Base-by-base conservation (phyloP, 495 filamentous ascomycete genomes). In the Hypomontagnella monticulosa region DNA sequence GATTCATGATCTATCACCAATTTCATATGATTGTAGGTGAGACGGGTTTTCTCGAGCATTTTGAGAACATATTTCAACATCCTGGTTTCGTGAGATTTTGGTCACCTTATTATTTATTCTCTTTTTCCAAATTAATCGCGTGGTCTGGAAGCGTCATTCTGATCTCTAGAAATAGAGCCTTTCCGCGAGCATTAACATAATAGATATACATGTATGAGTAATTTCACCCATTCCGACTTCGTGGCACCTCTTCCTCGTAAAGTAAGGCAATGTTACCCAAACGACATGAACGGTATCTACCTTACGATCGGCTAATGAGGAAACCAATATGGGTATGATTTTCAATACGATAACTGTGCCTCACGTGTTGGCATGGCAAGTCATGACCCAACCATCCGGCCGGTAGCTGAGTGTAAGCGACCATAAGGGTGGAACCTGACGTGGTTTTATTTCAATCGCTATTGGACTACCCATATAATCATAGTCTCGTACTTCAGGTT, bases 291-390 rank as follows among this genome's bases (percentile, higher is more conserved):
- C 47, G 2, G 15, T 32, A 23, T 8, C 15, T 20, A 27, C 32
- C 18, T 60, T 14, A 50, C 54, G 41, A 56, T 54, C 20, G 49
- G 36, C 40, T 19, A 54, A 44, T 34, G 33, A 23, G 6, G 40
- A 38, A 51, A 46, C 51, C 51, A 40, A 52, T n/a, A 12, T 32
- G 34, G 56, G 56, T 23, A 56, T 36, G 63, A 66, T 61, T 50
- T 55, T 66, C 56, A 50, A 60, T 50, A 16, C 41, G 30, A 37
- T 18, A 33, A 30, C 48, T 19, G 12, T 42, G 62, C 54, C 23
- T 27, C 23, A 27, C 23, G 23, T 61, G 48, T 20, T 66, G 48
- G 27, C 47, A 57, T 53, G 62, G 62, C 62, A 59, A 59, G 36
- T 49, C 55, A 38, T 49, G 23, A 54, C 50, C 62, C 55, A 59